Base-by-base conservation (phyloP, 305 asterid genomes). In the Ajuga reptans region DNA sequence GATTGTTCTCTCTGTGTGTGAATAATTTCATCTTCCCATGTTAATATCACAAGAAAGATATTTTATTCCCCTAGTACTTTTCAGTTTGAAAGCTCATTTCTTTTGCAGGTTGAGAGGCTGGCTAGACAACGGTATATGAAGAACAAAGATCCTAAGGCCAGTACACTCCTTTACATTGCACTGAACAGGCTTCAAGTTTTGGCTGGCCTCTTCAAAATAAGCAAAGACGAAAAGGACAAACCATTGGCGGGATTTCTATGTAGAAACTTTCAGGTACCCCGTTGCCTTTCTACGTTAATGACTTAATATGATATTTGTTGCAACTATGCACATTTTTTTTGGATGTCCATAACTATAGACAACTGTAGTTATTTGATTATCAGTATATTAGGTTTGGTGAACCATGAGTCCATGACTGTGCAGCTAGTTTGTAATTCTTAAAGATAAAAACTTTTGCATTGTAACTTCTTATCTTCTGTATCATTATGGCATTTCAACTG, bases 221-320 rank as follows among this genome's bases (percentile, higher is more conserved):
- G 98, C 87, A 94, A 84, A 87, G 95, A 94, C 46, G 98, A 91
- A 11, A 94, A 87, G 81, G 98, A 94, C 81, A 91, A 86, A 79
- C 96, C 91, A 66, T 78, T 91, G 84, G 96, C 87, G 21, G 96
- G 80, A 69, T 94, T 91, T 79, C 85, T 94, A 29, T 80, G 85
- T 39, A 91, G 99, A 75, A 87, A 94, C 84, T 94, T 94, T 80
- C 91, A 94, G 99, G 99, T 94, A 85, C 41, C 65, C 57, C 6
- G 41, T 51, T 16, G 39, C 0, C 51, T 41, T 42, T 71, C 60
- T 60, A 17, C 72, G 42, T 70, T 67, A n/a, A 18, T 36, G 43
- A 47, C 61, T 56, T 50, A 21, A 21, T n/a, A n/a, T n/a, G 42
- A 56, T 54, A 27, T 29, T 33, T 68, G 41, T 56, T 50, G 16